phyloP scores from a whole-genome alignment of 2,329 filamentous ascomycete species.

The Neofusicoccum laricinum region DNA sequence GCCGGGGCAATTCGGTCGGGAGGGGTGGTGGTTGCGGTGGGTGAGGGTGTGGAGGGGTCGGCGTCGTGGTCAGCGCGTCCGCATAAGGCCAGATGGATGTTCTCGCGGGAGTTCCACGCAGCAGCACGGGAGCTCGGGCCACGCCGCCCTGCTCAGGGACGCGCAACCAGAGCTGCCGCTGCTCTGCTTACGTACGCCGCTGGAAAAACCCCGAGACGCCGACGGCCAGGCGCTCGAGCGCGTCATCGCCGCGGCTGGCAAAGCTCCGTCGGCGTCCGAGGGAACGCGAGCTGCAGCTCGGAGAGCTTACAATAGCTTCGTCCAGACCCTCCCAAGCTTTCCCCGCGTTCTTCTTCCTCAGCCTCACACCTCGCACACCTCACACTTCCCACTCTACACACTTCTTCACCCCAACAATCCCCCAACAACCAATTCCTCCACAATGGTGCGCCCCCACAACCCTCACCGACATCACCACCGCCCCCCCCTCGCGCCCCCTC shows the following conservation, averaged over 20 bases:
- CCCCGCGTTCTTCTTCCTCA: not conserved
- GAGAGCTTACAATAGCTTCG: not conserved
- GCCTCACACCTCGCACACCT: not conserved
- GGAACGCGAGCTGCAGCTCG: not conserved
- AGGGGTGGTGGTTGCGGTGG: constrained; percentile 7
- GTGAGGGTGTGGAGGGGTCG: not conserved
- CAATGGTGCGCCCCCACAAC: not conserved
- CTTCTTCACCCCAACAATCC: not conserved
- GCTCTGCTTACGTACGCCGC: constrained; percentile 3
- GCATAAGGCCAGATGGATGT: constrained; percentile 16
- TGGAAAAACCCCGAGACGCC: not conserved
- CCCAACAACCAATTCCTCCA: not conserved
- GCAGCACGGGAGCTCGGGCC: constrained; percentile 7
- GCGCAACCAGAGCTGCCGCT: not conserved
- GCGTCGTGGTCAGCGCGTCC: not conserved
- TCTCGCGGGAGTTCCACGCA: not conserved
- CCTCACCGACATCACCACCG: not conserved
- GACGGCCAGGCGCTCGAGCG: not conserved
- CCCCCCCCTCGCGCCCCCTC: not conserved
- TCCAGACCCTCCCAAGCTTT: not conserved
- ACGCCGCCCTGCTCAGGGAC: constrained; percentile 1
- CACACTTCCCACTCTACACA: not conserved
- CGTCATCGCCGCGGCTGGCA: not conserved
- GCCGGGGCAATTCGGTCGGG: not conserved
- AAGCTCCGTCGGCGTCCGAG: not conserved